Base-by-base conservation (phyloP, 2,329 filamentous ascomycete genomes). In the Fonsecaea multimorphosa region DNA sequence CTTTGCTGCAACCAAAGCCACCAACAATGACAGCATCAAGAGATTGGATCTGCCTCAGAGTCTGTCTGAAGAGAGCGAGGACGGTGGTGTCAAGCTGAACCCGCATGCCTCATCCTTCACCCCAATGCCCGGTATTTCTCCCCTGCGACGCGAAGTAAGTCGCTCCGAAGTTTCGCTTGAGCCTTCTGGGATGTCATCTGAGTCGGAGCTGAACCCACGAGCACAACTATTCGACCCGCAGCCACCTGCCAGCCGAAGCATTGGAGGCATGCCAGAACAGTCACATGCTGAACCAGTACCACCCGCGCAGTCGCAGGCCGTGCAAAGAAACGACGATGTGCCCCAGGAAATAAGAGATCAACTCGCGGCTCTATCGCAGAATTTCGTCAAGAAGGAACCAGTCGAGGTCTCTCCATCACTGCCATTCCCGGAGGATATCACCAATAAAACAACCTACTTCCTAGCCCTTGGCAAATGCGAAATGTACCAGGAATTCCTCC, bases 401-500 rank as follows among this genome's bases (percentile, higher is more conserved):
- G 46, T 70, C 16, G 79, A 78, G 49, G 73, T 75, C 62, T 80
- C 75, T 5, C 82, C 86, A 16, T 85, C 85, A 38, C 85, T 89
- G 61, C 87, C 89, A 2, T 86, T 90, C 16, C 92, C 92, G 0
- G 75, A 84, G 0, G 85, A 83, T 0, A 96, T 97, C 68, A 86
- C 84, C 1, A 98, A 98, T 80, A 90, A 84, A 22, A 83, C 84
- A 3, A 96, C 94, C 1, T 84, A 88, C 12, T 99, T 99, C 77
- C 84, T 99, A 11, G 91, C 95, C 0, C 83, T 99, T 1, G 94
- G 97, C 79, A 99, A 99, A 78, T 96, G 92, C 73, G 84, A 94
- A 49, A 90, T 91, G 0, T 85, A 89, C 19, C 87, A 90, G 14
- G 86, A 93, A 66, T 98, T 94, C 74, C 83, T 99, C 1, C 92